These are phyloP conservation scores for Catenaria anguillulae DNA, from an alignment of 371 early-diverging fungal genomes.

Conservation along the genomic window DNA sequence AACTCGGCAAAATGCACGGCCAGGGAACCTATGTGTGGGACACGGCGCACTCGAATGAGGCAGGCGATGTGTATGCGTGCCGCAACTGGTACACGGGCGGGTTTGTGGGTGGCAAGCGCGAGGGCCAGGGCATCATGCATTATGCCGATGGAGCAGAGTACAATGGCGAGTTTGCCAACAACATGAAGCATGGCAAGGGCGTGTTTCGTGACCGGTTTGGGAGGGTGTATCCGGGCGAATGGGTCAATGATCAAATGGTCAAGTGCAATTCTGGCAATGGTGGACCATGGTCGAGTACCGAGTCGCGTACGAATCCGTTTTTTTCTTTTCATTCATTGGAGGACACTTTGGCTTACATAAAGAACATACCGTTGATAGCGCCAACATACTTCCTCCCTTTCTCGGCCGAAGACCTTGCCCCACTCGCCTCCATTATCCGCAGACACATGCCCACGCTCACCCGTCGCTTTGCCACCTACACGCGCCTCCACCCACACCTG, in stretches of 20 bases:
- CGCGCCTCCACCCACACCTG: no score
- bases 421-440: background rate
- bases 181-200: conserved; percentile 18
- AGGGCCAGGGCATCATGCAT: conserved; percentile 24
- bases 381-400: background rate
- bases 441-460: background rate
- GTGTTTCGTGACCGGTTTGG: background rate
- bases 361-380: background rate
- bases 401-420: background rate
- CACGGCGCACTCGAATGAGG: no score
- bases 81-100: conserved; percentile 9
- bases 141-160: conserved; percentile 28
- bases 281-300: no score
- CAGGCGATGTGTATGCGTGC: no score
- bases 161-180: conserved; percentile 29
- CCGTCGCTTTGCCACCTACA: background rate
- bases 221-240: background rate
- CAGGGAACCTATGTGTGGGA: background rate
- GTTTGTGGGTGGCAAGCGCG: conserved; percentile 23
- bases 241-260: background rate
- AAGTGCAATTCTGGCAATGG: background rate
- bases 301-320: background rate
- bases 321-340: background rate
- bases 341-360: background rate
- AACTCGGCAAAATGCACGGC: conserved; percentile 4